phyloP scores from a whole-genome alignment of 345 rosid genomes.

The Limnanthes douglasii region DNA sequence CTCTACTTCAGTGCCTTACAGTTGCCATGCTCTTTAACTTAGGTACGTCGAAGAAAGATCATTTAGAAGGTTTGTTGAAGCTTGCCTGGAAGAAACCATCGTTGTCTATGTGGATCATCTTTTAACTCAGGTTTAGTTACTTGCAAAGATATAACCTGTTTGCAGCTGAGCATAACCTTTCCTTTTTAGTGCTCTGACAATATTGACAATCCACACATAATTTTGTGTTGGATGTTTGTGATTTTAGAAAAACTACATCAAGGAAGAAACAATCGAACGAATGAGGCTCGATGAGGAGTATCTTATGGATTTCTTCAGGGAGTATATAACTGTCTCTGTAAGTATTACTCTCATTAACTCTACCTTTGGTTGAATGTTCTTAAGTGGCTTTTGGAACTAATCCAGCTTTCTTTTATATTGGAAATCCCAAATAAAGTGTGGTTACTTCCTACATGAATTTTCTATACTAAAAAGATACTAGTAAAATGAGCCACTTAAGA shows the following conservation, averaged over 20 bases:
- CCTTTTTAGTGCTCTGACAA: neutral
- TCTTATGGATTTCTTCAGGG: constrained; percentile 92
- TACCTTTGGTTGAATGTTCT: too few species aligned
- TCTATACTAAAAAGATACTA: too few species aligned
- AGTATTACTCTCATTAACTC: constrained; percentile 23
- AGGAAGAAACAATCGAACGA: constrained; percentile 93
- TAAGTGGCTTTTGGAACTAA: too few species aligned
- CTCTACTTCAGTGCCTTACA: constrained; percentile 4
- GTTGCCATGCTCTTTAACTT: constrained; percentile 10
- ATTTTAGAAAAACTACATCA: constrained; percentile 69
- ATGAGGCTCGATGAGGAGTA: constrained; percentile 97
- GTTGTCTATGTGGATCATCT: constrained; percentile 86
- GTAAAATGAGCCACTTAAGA: too few species aligned
- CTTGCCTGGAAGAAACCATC: constrained; percentile 86
- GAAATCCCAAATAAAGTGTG: too few species aligned
- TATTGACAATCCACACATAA: neutral
- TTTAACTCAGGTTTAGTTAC: constrained; percentile 78
- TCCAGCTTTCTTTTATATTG: too few species aligned
- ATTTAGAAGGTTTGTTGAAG: constrained; percentile 90
- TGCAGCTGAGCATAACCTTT: too few species aligned
- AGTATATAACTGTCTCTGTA: constrained; percentile 80
- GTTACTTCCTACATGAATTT: too few species aligned
- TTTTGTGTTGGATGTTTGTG: constrained; percentile 9
- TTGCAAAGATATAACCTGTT: neutral
- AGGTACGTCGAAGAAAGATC: constrained; percentile 98